Conservation (phyloP, 768 basidiomycete species). For the Tylopilus balloui region DNA sequence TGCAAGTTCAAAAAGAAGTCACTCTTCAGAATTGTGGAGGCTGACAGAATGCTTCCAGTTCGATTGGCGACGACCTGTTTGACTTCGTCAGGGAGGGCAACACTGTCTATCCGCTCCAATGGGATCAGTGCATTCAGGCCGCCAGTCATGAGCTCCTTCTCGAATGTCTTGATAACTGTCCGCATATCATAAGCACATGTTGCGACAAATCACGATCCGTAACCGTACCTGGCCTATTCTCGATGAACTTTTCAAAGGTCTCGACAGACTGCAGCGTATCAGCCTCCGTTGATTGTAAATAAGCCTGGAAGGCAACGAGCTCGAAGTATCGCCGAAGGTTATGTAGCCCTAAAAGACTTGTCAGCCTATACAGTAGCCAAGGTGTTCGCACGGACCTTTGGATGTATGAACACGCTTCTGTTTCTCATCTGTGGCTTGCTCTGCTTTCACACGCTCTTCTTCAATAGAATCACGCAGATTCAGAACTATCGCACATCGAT, state of each 20-base stretch:
- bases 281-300: slow-evolving; percentile 74
- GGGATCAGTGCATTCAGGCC: slow-evolving; percentile 77
- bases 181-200: neutral
- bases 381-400: slow-evolving; percentile 48
- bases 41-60: slow-evolving; percentile 80
- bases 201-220: neutral
- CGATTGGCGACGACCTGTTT: slow-evolving; percentile 80
- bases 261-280: slow-evolving; percentile 75
- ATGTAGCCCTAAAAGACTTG: slow-evolving; percentile 53
- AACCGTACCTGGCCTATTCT: slow-evolving; percentile 70
- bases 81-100: slow-evolving; percentile 89
- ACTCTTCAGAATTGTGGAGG: slow-evolving; percentile 91
- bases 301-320: slow-evolving; percentile 86
- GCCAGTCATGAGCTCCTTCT: slow-evolving; percentile 82
- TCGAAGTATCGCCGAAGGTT: slow-evolving; percentile 83
- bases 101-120: slow-evolving; percentile 68
- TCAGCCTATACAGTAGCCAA: slow-evolving; percentile 3
- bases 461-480: slow-evolving; percentile 91
- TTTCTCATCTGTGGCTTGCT: slow-evolving; percentile 68
- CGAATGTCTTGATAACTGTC: slow-evolving; percentile 89
- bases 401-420: slow-evolving; percentile 64
- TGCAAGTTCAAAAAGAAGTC: slow-evolving; percentile 93
- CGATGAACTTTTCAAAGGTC: slow-evolving; percentile 78
- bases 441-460: slow-evolving; percentile 69
- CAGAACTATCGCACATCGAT: slow-evolving; percentile 75